Evolutionary conservation across 768 basidiomycete species (phyloP).

Genomic region (Phlebiopsis gigantea): DNA sequence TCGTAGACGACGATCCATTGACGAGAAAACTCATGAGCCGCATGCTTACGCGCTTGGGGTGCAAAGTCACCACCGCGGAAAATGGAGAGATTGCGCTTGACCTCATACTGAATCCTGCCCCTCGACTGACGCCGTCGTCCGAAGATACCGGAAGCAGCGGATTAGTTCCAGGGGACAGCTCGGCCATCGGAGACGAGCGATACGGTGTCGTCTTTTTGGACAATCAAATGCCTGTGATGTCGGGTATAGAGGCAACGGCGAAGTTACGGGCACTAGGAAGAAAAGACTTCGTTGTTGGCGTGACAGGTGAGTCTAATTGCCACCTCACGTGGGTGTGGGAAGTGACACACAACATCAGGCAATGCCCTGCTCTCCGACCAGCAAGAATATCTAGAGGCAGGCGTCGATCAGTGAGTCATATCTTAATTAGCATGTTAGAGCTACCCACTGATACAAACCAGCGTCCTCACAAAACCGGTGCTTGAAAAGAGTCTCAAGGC

Average conservation of each 20-base stretch:
- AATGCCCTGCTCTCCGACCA: slow-evolving; percentile 48
- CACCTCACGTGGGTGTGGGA: neutral
- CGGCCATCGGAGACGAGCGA: slow-evolving; percentile 15
- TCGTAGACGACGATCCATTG: slow-evolving; percentile 79
- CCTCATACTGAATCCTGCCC: slow-evolving; percentile 48
- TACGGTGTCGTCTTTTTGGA: slow-evolving; percentile 51
- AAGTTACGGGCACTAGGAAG: slow-evolving; percentile 62
- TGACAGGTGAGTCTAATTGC: slow-evolving; percentile 34
- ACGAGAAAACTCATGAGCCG: slow-evolving; percentile 80
- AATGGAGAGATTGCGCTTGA: slow-evolving; percentile 78
- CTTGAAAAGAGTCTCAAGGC: slow-evolving; percentile 45
- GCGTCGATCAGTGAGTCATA: slow-evolving; percentile 60
- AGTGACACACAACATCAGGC: slow-evolving; percentile 8
- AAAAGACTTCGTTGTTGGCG: slow-evolving; percentile 76
- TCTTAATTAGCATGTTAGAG: neutral
- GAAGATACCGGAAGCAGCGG: slow-evolving; percentile 32
- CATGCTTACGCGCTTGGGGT: slow-evolving; percentile 73
- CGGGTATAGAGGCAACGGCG: slow-evolving; percentile 62
- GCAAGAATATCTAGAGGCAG: slow-evolving; percentile 68
- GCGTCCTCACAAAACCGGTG: slow-evolving; percentile 78
- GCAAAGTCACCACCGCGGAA: slow-evolving; percentile 73
- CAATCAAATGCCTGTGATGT: slow-evolving; percentile 84
- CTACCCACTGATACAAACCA: slow-evolving; percentile 19
- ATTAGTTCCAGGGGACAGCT: slow-evolving; percentile 10
- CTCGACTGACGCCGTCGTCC: slow-evolving; percentile 21